Percentiles rank a stretch among this genome's conserved stretches.
These are phyloP conservation scores for Sclerotinia nivalis DNA, from an alignment of 2,329 filamentous ascomycete genomes.

Conservation along the genomic window DNA sequence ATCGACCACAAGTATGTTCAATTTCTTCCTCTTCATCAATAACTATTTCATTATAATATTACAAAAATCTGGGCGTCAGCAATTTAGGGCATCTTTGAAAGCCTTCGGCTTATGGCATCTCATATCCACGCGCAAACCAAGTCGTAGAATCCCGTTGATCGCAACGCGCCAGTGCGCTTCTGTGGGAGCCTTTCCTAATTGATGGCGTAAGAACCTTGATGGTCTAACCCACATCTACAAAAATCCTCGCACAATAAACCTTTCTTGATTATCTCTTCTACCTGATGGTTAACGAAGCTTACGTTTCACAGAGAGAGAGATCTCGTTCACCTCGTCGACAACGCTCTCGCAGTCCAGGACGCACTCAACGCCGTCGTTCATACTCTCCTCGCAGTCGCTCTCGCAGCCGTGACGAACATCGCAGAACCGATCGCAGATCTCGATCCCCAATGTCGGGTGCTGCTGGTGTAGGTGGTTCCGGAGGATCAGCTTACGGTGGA, in stretches of 20 bases:
- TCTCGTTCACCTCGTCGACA: conserved; percentile 84
- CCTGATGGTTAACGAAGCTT: conserved; percentile 38
- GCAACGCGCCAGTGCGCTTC: conserved; percentile 22
- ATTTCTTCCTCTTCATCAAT: conserved; percentile 7
- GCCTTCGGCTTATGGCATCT: conserved; percentile 22
- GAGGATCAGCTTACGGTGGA: conserved; percentile 65
- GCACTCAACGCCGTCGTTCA: conserved; percentile 68
- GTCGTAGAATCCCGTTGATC: conserved; percentile 20
- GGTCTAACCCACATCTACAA: conserved; percentile 21
- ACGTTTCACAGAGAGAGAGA: conserved; percentile 71
- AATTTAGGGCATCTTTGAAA: conserved; percentile 11
- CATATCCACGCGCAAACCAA: conserved; percentile 21
- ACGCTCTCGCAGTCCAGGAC: conserved; percentile 54
- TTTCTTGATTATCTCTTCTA: conserved; percentile 33
- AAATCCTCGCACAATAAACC: conserved; percentile 15
- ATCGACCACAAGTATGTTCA: conserved; percentile 27
- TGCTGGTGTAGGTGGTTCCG: conserved; percentile 64
- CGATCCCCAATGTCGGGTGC: conserved; percentile 82
- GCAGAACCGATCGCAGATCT: conserved; percentile 72
- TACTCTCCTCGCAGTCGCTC: conserved; percentile 80
- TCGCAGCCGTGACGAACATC: conserved; percentile 75
- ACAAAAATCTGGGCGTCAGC: conserved; percentile 10
- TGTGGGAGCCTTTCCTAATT: conserved; percentile 23
- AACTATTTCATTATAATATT: conserved; percentile 2
- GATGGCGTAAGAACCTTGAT: conserved; percentile 30